Conservation (phyloP, 805 yeast genomes). For the Yamadazyma insecticola region DNA sequence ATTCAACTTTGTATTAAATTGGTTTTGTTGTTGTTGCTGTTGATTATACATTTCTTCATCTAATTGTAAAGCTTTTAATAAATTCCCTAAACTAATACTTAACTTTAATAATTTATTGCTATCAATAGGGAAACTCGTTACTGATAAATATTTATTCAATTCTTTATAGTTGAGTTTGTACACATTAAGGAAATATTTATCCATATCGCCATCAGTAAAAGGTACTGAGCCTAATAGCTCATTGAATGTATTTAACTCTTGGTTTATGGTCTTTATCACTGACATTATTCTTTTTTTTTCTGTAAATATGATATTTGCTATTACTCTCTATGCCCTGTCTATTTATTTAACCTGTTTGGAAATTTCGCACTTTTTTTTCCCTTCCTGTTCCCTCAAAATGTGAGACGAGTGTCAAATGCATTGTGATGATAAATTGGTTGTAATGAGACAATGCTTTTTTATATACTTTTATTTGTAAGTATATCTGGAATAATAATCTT, state of each 20-base stretch:
- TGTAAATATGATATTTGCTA: too few species aligned
- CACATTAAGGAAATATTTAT: conserved; percentile 24
- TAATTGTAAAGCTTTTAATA: conserved; percentile 28
- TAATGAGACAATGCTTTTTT: too few species aligned
- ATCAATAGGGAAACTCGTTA: conserved; percentile 27
- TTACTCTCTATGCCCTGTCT: too few species aligned
- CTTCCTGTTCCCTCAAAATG: too few species aligned
- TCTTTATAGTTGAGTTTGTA: conserved; percentile 26
- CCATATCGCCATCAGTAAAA: conserved; percentile 16
- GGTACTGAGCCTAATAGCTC: conserved; percentile 32
- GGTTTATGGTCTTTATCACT: too few species aligned
- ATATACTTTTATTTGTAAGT: too few species aligned
- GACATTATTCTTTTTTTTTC: too few species aligned
- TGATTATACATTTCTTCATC: conserved; percentile 29
- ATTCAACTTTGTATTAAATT: conserved; percentile 3
- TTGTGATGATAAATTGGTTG: too few species aligned
- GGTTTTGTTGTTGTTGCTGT: conserved; percentile 14
- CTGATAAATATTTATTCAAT: conserved; percentile 4
- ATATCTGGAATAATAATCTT: too few species aligned
- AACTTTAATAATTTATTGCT: conserved; percentile 34
- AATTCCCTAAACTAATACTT: conserved; percentile 39
- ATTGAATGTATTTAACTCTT: conserved; percentile 12
- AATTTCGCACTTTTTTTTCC: too few species aligned
- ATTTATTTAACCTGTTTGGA: too few species aligned
- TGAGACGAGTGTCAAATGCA: too few species aligned